phyloP scores from a whole-genome alignment of 108 stramenopile species.

The Aurantiochytrium sp. region DNA sequence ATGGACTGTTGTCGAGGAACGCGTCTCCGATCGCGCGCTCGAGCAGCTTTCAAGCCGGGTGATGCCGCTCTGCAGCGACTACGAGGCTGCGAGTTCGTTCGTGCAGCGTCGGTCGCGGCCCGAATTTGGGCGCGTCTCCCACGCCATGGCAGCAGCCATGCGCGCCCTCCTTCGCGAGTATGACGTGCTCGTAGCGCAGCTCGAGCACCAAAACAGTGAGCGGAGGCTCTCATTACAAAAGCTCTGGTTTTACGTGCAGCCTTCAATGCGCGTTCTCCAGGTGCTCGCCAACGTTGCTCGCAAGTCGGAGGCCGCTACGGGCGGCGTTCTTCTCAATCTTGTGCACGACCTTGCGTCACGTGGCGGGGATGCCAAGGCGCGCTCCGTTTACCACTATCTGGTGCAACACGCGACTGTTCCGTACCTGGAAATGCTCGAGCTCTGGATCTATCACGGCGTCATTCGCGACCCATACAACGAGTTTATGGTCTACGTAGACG shows the following conservation, averaged over 20 bases:
- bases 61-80: conserved; percentile 17
- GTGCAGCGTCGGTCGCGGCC: conserved; percentile 9
- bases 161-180: conserved; percentile 31
- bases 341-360: neutral
- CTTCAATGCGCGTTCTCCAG: conserved; percentile 23
- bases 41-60: neutral
- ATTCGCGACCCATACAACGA: conserved; percentile 45
- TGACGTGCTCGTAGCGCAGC: conserved; percentile 37
- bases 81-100: conserved; percentile 21
- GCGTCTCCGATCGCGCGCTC: neutral
- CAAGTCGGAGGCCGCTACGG: neutral
- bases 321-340: conserved; percentile 7
- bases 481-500: conserved; percentile 42
- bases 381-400: neutral
- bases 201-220: conserved; percentile 23
- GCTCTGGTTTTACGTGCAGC: conserved; percentile 33
- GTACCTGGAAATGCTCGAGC: conserved; percentile 39
- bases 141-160: conserved; percentile 34
- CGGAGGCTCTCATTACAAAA: conserved; percentile 28
- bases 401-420: conserved; percentile 21
- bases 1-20: neutral
- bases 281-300: conserved; percentile 11
- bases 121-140: conserved; percentile 35
- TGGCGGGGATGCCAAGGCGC: neutral
- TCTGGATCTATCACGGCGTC: conserved; percentile 43